Base-by-base conservation (phyloP, 331 rosid species). In the Quercus lobata region DNA sequence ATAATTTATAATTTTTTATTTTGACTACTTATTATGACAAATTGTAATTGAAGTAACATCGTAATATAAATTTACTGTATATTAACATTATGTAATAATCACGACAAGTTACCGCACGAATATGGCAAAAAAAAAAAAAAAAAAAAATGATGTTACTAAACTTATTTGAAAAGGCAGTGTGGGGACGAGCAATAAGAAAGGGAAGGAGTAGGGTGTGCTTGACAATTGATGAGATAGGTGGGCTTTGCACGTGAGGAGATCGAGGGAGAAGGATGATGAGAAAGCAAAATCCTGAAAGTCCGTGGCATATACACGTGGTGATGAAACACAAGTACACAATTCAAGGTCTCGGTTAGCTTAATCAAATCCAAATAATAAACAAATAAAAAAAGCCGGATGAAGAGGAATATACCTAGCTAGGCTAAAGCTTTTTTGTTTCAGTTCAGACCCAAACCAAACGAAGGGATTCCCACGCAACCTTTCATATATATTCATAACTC, bases 281-380 rank as follows among this genome's bases (percentile, higher is more conserved):
- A 79, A 78, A 82, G 69, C 86, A 84, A 80, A 82, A 1, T 78
- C 88, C 90, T 78, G 68, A 83, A 86, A 89, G 86, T 91, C 87
- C 94, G 91, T 82, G 87, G 89, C 78, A 49, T 78, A 76, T 70
- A 79, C 97, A 85, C 94, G 89, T 91, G 94, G 81, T 72, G 75
- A 81, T 79, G 82, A 86, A 89, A 91, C 89, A 80, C 41, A 41
- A 76, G 54, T 82, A 86, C 92, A 90, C 80, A 85, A 92, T 76
- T 86, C 90, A 84, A 92, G 88, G 92, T 22, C 88, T 91, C 89
- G 91, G 68, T 86, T 80, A 55, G 21, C 72, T 82, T 74, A 80
- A 83, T 78, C 68, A 68, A 82, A 65, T 61, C 2, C 2, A 71
- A 71, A 78, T 75, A 32, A 4, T 78, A 62, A 80, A 78, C 81